These are phyloP conservation scores for Pseudonitzschia delicatissima DNA, from an alignment of 108 stramenopile genomes.

Conservation along the genomic window DNA sequence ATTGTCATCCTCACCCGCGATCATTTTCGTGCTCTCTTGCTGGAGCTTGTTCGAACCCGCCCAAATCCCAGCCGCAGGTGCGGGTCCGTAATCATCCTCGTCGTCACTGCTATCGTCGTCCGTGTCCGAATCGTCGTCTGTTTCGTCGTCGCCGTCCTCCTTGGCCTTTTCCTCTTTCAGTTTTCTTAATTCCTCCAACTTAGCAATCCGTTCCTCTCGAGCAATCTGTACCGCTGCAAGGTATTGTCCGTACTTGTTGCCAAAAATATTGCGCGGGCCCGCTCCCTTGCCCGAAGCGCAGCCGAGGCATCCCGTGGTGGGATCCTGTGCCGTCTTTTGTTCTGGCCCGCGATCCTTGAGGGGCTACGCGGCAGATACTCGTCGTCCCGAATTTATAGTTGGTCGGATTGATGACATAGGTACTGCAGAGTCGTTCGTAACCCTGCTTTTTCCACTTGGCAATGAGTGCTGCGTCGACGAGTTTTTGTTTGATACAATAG, in stretches of 20 bases:
- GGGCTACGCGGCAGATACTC: slow-evolving; percentile 94
- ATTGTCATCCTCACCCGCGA: slow-evolving; percentile 36
- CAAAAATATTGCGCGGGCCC: slow-evolving; percentile 96
- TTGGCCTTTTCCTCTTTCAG: slow-evolving; percentile 13
- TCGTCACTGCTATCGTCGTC: slow-evolving; percentile 59
- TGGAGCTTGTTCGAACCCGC: slow-evolving; percentile 61
- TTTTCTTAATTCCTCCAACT: slow-evolving; percentile 25
- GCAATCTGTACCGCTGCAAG: slow-evolving; percentile 97
- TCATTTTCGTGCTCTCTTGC: slow-evolving; percentile 59
- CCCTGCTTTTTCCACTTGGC: slow-evolving; percentile 99
- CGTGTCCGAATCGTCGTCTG: slow-evolving; percentile 36
- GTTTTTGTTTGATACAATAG: slow-evolving; percentile 95
- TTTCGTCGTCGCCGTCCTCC: slow-evolving; percentile 16
- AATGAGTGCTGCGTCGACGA: slow-evolving; percentile 95
- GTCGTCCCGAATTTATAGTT: slow-evolving; percentile 99
- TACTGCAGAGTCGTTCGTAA: slow-evolving; percentile 97
- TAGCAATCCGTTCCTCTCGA: slow-evolving; percentile 56
- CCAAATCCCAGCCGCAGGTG: slow-evolving; percentile 78
- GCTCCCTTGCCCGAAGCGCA: slow-evolving; percentile 94
- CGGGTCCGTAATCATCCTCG: slow-evolving; percentile 85
- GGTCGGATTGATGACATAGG: slow-evolving; percentile 97
- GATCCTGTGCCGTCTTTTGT: slow-evolving; percentile 74
- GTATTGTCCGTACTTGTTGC: slow-evolving; percentile 99
- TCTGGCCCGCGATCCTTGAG: slow-evolving; percentile 66
- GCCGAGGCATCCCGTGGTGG: slow-evolving; percentile 95